Percentiles rank a stretch among this genome's conserved stretches.
These are phyloP conservation scores for Hypoxylon sp. DNA, from an alignment of 2,329 filamentous ascomycete species.

Conservation along the genomic window DNA sequence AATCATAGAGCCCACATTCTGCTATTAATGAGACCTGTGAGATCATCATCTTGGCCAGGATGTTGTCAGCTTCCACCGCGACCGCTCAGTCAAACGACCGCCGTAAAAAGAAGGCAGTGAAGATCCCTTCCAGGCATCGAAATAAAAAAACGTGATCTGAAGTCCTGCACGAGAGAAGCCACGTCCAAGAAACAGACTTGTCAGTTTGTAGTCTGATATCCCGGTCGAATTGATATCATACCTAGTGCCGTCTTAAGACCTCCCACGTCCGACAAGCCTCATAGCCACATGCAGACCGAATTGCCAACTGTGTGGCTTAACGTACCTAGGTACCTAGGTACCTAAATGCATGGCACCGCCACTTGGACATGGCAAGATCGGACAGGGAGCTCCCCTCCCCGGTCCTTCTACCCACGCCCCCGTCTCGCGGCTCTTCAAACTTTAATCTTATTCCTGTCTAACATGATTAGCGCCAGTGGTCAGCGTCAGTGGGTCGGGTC, in stretches of 20 bases:
- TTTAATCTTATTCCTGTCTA: slow-evolving; percentile 30
- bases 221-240: slow-evolving; percentile 2
- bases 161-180: slow-evolving; percentile 4
- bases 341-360: too few species aligned
- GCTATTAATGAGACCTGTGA: slow-evolving; percentile 11
- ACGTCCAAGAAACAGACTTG: background rate
- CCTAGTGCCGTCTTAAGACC: background rate
- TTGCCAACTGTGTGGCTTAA: too few species aligned
- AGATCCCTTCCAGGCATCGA: slow-evolving; percentile 43
- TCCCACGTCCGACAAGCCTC: background rate
- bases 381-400: slow-evolving; percentile 3
- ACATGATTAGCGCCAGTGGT: too few species aligned
- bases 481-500: background rate
- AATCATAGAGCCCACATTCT: slow-evolving; percentile 17
- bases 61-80: slow-evolving; percentile 24
- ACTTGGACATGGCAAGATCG: background rate
- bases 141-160: slow-evolving; percentile 22
- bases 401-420: background rate
- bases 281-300: too few species aligned
- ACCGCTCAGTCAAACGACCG: slow-evolving; percentile 2
- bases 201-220: background rate
- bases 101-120: slow-evolving; percentile 28
- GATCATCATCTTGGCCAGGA: slow-evolving; percentile 27
- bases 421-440: slow-evolving; percentile 32
- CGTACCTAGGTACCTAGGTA: too few species aligned